Percentiles rank a stretch among this genome's conserved stretches.
Evolutionary conservation across 495 filamentous ascomycete genomes (phyloP).

Genomic region (Viridothelium virens): DNA sequence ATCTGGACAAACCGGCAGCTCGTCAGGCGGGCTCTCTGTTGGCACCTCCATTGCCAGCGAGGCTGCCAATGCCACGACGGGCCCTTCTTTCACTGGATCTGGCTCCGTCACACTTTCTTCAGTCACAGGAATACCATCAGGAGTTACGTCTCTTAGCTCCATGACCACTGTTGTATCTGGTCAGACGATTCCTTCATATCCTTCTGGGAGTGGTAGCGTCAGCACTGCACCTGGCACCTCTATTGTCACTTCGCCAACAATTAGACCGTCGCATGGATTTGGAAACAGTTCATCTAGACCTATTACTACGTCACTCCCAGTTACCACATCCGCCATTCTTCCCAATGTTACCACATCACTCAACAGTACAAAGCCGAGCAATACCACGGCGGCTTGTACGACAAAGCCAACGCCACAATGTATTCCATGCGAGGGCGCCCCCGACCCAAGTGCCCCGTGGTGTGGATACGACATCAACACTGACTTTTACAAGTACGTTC

Average conservation of each 20-base stretch:
- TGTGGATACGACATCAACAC: slow-evolving; percentile 34
- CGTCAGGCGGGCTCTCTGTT: background rate
- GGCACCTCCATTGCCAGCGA: background rate
- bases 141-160: background rate
- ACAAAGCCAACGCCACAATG: slow-evolving; percentile 24
- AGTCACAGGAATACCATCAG: background rate
- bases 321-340: background rate
- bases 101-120: background rate
- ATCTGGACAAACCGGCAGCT: background rate
- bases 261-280: background rate
- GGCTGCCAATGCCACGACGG: background rate
- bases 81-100: background rate
- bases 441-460: slow-evolving; percentile 22
- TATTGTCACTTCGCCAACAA: background rate
- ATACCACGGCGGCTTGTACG: slow-evolving; percentile 10
- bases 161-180: background rate
- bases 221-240: background rate
- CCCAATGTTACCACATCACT: background rate
- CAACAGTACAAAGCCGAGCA: slow-evolving; percentile 1
- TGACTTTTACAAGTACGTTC: slow-evolving; percentile 29
- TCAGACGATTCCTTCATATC: background rate
- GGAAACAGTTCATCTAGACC: background rate
- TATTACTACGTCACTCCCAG: background rate
- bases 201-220: background rate
- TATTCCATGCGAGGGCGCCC: slow-evolving; percentile 33